Evolutionary conservation across 192 early-diverging fungal species (phyloP), one percentile per base, ranked within the genome.

Genomic region (Thamnidium elegans): DNA sequence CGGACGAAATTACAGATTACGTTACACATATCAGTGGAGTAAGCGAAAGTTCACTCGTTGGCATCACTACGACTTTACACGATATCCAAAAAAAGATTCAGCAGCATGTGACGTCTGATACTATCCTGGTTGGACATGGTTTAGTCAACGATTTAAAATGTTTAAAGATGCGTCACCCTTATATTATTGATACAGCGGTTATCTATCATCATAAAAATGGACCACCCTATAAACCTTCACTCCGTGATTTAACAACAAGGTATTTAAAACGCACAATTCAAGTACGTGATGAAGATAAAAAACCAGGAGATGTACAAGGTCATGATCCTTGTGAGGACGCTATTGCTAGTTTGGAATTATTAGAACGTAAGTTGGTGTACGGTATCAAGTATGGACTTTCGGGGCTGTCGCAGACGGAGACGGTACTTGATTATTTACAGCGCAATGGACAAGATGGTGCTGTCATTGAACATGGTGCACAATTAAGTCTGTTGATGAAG

Each of bases 311-410:
- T 3, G 69, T 48, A 1, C 61, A 58, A 55, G 90, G 90, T 14
- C 90, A 91, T 71, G 87, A 90, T 66, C 78, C 82, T 66, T 67
- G 72, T 44, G 87, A 89, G 68, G 90, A 91, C 79, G 87, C 90
- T 14, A 53, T 73, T 21, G 79, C 87, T 15, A 78, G 81, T 56
- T 64, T 91, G 52, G 86, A 91, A 58, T 52, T 91, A 0, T 59
- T 84, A 5, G 69, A 82, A 65, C 63, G 70, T n/a, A 86, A 81
- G 44, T 20, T 87, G 39, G 55, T 64, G 46, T 62, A 78, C 13
- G 78, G 78, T 5, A 8, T 55, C 3, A 55, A 63, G 3, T 83
- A 75, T 45, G 80, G 82, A 11, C 66, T 70, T 26, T 32, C 60
- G 15, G 26, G 23, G 17, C 17, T 52, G n/a, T 69, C 17, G 9